Conservation (phyloP, 805 yeast species). For the Saccharomycopsis selenospora region DNA sequence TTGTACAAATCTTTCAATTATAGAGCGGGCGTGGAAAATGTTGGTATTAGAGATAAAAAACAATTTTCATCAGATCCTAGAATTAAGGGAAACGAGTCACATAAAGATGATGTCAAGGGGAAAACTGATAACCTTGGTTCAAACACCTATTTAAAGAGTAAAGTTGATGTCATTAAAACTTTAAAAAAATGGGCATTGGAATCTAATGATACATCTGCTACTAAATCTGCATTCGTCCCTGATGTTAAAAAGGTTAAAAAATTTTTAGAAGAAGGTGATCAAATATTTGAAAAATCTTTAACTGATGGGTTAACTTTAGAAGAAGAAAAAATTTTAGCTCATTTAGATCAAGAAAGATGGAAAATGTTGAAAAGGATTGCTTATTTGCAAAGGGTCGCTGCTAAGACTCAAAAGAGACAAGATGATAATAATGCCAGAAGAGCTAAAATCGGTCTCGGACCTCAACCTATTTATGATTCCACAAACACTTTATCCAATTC, state of each 20-base stretch:
- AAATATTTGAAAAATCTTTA: conserved; percentile 28
- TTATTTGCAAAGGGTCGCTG: conserved; percentile 60
- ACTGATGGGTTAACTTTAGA: conserved; percentile 29
- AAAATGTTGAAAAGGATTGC: conserved; percentile 60
- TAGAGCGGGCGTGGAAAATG: conserved; percentile 81
- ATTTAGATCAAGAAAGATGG: conserved; percentile 56
- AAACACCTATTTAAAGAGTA: conserved; percentile 39
- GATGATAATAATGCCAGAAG: conserved; percentile 25
- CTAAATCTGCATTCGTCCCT: conserved; percentile 40
- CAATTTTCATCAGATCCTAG: conserved; percentile 76
- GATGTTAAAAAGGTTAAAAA: conserved; percentile 48
- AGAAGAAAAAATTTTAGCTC: conserved; percentile 33
- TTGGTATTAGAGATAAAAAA: conserved; percentile 79
- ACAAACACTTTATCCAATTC: too few species aligned
- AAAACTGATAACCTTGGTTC: conserved; percentile 50
- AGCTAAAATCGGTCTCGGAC: conserved; percentile 8
- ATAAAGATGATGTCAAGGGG: conserved; percentile 70
- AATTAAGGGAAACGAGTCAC: conserved; percentile 58
- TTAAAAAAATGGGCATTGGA: conserved; percentile 49
- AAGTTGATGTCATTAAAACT: conserved; percentile 47
- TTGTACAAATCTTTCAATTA: conserved; percentile 63
- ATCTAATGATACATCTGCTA: conserved; percentile 30
- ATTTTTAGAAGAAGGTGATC: conserved; percentile 42
- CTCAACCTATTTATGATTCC: conserved; percentile 1
- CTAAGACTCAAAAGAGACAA: conserved; percentile 35